phyloP scores from a whole-genome alignment of 805 yeast genomes.

The Hanseniaspora valbyensis region DNA sequence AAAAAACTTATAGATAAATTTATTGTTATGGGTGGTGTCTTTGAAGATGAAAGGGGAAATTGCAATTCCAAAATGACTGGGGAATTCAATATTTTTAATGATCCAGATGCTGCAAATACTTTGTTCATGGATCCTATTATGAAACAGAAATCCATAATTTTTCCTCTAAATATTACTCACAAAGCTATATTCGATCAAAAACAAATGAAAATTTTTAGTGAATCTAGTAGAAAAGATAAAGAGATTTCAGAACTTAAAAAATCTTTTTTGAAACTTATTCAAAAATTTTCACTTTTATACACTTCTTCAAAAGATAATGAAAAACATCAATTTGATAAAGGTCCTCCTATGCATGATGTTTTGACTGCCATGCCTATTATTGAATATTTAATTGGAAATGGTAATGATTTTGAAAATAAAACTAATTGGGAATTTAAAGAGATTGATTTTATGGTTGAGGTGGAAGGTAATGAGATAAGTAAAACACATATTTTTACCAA shows the following conservation, averaged over 20 bases:
- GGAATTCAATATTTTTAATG: conserved; percentile 67
- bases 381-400: conserved; percentile 29
- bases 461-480: conserved; percentile 42
- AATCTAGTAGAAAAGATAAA: neutral
- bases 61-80: conserved; percentile 46
- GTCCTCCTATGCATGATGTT: conserved; percentile 79
- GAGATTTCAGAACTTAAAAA: neutral
- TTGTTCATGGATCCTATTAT: conserved; percentile 41
- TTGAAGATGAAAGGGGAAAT: conserved; percentile 29
- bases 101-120: conserved; percentile 60
- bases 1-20: conserved; percentile 40
- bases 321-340: conserved; percentile 29
- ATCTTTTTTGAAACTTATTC: conserved; percentile 32
- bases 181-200: conserved; percentile 34
- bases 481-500: conserved; percentile 36
- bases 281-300: conserved; percentile 44
- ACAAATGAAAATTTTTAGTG: neutral
- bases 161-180: conserved; percentile 63
- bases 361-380: conserved; percentile 53
- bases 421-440: conserved; percentile 21
- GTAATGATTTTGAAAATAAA: conserved; percentile 14
- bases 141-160: conserved; percentile 40
- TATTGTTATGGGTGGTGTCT: conserved; percentile 69
- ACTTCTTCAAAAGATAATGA: conserved; percentile 34
- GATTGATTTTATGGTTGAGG: conserved; percentile 24